Evolutionary conservation across 768 basidiomycete species (phyloP).

Genomic region (Fibroporia radiculosa): DNA sequence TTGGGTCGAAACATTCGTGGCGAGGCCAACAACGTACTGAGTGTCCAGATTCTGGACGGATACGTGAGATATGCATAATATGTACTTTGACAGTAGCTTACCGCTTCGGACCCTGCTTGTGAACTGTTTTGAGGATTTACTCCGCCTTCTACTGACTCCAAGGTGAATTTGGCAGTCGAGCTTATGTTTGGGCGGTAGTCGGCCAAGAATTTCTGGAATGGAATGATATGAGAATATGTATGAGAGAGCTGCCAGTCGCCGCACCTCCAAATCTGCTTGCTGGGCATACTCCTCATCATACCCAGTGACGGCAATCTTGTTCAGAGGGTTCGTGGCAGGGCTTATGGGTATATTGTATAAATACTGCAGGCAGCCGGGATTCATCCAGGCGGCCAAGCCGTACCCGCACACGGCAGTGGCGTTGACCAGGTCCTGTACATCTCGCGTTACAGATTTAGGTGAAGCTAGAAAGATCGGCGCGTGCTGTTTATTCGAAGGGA

Average conservation of each 20-base stretch:
- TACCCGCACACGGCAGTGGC: background rate
- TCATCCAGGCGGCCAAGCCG: conserved; percentile 6
- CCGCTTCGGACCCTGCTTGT: conserved; percentile 53
- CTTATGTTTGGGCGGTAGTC: conserved; percentile 35
- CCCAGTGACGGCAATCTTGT: conserved; percentile 16
- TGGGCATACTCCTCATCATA: conserved; percentile 18
- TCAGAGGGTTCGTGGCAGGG: conserved; percentile 9
- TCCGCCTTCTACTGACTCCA: conserved; percentile 21
- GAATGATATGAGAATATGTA: conserved; percentile 20
- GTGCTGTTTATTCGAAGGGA: background rate
- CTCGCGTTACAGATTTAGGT: background rate
- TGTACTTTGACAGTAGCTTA: conserved; percentile 35
- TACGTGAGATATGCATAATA: conserved; percentile 45
- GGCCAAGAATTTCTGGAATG: conserved; percentile 40
- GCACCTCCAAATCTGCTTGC: conserved; percentile 15
- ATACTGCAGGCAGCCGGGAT: conserved; percentile 17
- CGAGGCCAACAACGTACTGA: conserved; percentile 28
- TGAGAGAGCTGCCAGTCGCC: conserved; percentile 19
- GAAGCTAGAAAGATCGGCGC: background rate
- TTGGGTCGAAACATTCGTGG: conserved; percentile 21
- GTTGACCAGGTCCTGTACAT: conserved; percentile 7
- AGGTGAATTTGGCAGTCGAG: conserved; percentile 15
- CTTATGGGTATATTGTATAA: conserved; percentile 18
- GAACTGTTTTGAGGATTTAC: conserved; percentile 38
- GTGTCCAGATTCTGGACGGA: conserved; percentile 16